Conservation (phyloP, 768 basidiomycete species). For the Crucibulum laeve region DNA sequence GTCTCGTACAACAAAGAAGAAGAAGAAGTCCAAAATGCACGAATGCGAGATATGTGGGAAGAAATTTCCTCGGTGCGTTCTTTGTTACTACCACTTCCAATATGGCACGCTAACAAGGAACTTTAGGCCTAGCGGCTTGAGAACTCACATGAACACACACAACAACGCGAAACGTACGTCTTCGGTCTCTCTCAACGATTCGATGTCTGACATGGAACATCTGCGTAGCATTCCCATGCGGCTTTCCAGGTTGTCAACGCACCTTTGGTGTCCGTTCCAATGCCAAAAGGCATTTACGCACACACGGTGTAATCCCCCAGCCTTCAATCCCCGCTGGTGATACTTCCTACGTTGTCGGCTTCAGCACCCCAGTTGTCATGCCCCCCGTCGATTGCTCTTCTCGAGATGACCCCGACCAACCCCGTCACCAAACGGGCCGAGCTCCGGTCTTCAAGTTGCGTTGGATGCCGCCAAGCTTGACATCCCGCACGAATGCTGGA, state of each 20-base stretch:
- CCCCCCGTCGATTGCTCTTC: slow-evolving; percentile 7
- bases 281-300: slow-evolving; percentile 74
- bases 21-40: slow-evolving; percentile 55
- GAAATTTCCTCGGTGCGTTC: slow-evolving; percentile 41
- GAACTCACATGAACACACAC: slow-evolving; percentile 58
- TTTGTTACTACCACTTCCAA: slow-evolving; percentile 1
- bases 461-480: slow-evolving; percentile 39
- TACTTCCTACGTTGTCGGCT: slow-evolving; percentile 31
- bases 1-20: slow-evolving; percentile 18
- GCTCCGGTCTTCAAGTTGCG: slow-evolving; percentile 25
- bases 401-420: not conserved
- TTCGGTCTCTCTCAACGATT: not conserved
- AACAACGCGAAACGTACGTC: slow-evolving; percentile 47
- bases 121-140: slow-evolving; percentile 47
- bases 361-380: slow-evolving; percentile 31
- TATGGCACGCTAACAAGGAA: slow-evolving; percentile 1
- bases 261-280: slow-evolving; percentile 78
- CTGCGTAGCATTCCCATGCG: slow-evolving; percentile 54
- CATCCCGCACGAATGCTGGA: slow-evolving; percentile 20
- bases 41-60: slow-evolving; percentile 45
- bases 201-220: not conserved
- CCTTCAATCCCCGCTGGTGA: slow-evolving; percentile 4
- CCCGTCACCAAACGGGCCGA: slow-evolving; percentile 9
- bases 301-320: slow-evolving; percentile 51
- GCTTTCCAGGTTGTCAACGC: slow-evolving; percentile 55